Base-by-base conservation (phyloP, 2,329 filamentous ascomycete genomes). In the Pseudogymnoascus sp. region DNA sequence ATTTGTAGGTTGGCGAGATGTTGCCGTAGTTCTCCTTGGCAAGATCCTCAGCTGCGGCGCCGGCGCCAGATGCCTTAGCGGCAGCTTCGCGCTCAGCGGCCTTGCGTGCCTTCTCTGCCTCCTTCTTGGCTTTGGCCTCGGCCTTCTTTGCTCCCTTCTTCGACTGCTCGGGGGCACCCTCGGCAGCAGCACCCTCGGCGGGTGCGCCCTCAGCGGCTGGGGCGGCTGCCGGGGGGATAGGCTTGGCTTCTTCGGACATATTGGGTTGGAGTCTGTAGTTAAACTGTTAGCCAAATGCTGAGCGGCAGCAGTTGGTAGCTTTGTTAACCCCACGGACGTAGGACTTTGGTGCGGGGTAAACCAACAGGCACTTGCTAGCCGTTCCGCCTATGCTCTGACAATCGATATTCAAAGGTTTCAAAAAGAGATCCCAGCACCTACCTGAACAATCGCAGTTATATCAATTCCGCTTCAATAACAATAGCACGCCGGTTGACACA, bases 81-180 rank as follows among this genome's bases (percentile, higher is more conserved):
- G 84, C 84, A 64, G 88, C 88, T 71, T 89, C 88, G 70, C 88
- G 86, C 67, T 90, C 88, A n/a, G 86, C 88, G 60, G 84, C 80
- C 74, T 85, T 77, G 63, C 81, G 81, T 8, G 41, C 41, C 41
- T 47, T 14, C 14, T 47, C 41, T 2, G 41, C 41, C 9, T 47
- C 14, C 41, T 47, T 47, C 41, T 28, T 47, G 22, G 41, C 41
- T 5, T 47, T 47, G 72, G 78, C 95, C n/a, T 47, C 41, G 41
- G 41, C 41, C 20, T 47, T 16, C 14, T 47, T 47, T 7, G 41
- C 22, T 7, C 12, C 41, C 14, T 47, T 47, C 41, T 28, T 41
- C 64, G 87, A 90, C 41, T 61, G 59, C 61, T 59, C 57, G 22
- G 61, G 61, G n/a, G 41, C 60, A 9, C 62, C 63, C 38, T 61